These are phyloP conservation scores for Mycocalia duriaeana DNA, from an alignment of 1,284 basidiomycete genomes.

Conservation along the genomic window DNA sequence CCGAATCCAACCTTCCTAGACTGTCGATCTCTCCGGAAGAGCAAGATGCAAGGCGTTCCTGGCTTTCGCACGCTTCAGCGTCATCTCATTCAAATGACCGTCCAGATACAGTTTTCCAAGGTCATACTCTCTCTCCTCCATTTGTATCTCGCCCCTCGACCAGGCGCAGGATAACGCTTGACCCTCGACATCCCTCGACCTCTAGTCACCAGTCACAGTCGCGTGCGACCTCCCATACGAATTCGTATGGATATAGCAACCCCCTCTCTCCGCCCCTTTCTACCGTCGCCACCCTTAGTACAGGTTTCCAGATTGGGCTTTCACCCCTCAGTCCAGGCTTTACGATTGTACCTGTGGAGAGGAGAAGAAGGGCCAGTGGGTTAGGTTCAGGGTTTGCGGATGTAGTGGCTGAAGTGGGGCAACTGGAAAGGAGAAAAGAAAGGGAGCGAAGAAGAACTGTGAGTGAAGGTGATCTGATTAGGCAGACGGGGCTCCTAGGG, in stretches of 20 bases:
- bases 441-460: slow-evolving; percentile 37
- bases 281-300: slow-evolving; percentile 35
- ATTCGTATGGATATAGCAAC: too few species aligned
- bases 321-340: slow-evolving; percentile 74
- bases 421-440: slow-evolving; percentile 24
- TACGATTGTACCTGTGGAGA: slow-evolving; percentile 50
- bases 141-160: too few species aligned
- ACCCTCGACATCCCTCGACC: too few species aligned
- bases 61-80: neutral
- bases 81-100: neutral
- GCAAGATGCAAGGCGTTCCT: slow-evolving; percentile 7
- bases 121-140: too few species aligned
- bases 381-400: slow-evolving; percentile 18
- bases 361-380: slow-evolving; percentile 40
- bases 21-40: slow-evolving; percentile 1
- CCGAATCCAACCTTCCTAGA: slow-evolving; percentile 26
- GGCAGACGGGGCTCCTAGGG: slow-evolving; percentile 11
- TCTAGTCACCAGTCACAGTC: too few species aligned
- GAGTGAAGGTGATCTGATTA: slow-evolving; percentile 42
- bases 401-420: slow-evolving; percentile 16
- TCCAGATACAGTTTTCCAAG: too few species aligned
- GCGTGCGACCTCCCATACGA: too few species aligned
- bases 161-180: too few species aligned
- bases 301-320: slow-evolving; percentile 68
- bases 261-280: slow-evolving; percentile 24